Base-by-base conservation (phyloP, 805 yeast genomes). In the Yamadazyma tumulicola region DNA sequence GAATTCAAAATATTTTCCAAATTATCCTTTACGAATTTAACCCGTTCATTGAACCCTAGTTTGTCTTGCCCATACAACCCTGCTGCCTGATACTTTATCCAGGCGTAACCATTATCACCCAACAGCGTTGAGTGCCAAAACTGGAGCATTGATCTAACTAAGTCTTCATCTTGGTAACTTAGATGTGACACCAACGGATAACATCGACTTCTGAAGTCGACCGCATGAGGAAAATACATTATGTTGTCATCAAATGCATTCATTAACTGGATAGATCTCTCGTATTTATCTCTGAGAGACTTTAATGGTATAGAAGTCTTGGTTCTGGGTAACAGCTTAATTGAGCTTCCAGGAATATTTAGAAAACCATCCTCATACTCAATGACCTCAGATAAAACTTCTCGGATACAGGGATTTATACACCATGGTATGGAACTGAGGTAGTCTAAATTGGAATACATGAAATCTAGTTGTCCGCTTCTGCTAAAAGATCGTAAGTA, bases 121-220 rank as follows among this genome's bases (percentile, higher is more conserved):
- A 67, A 46, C 2, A 61, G 61, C 30, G 54, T 47, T 4, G 60
- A 46, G 6, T 59, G 42, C 68, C 69, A 66, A 37, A 65, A 65
- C 57, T 57, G 57, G 39, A 67, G 42, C 11, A 61, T 38, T 0
- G 61, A 47, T 11, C 73, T 43, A 0, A 55, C 46, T 31, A 54
- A 35, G 35, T 67, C 73, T 24, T 59, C 64, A 25, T 52, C 55
- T 26, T 65, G 60, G 34, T 64, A 64, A 3, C 61, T 49, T 19
- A 67, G 41, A 14, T 51, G 26, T 7, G 69, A 57, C 0, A 57
- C 61, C 48, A 57, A 45, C 1, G 73, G 69, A 39, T 67, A 67
- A 1, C 60, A 60, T 15, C 73, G 42, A 5, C 72, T 69, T 29
- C 73, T 46, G 34, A 67, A 67, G 42, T 67, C 73, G 26, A 60